These are phyloP conservation scores for Fusarium lateritium DNA, from an alignment of 2,329 filamentous ascomycete species.

Conservation along the genomic window DNA sequence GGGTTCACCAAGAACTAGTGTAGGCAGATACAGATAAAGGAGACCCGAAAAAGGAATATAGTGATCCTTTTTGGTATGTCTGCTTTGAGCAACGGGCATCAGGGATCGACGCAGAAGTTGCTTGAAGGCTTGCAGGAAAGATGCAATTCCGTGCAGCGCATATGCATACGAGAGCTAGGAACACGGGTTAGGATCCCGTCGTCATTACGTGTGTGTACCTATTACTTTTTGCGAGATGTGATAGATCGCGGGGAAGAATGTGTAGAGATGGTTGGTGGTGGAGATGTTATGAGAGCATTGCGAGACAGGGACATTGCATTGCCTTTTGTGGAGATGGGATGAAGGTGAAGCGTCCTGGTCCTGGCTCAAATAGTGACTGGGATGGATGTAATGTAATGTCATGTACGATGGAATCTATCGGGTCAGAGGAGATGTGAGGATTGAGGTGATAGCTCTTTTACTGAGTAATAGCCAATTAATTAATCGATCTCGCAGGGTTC, in stretches of 20 bases:
- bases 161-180: neutral
- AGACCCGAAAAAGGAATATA: slow-evolving; percentile 8
- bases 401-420: neutral
- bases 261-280: slow-evolving; percentile 10
- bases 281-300: neutral
- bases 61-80: neutral
- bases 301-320: slow-evolving; percentile 12
- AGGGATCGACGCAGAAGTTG: neutral
- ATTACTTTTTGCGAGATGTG: slow-evolving; percentile 32
- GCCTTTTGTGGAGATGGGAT: neutral
- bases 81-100: slow-evolving; percentile 14
- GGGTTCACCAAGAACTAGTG: neutral
- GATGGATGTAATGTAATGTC: neutral
- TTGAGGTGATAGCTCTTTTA: slow-evolving; percentile 8
- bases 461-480: neutral
- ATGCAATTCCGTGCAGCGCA: neutral
- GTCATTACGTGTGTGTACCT: neutral
- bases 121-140: neutral
- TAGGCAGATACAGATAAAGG: slow-evolving; percentile 9
- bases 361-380: neutral
- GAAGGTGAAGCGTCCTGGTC: neutral
- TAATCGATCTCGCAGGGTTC: slow-evolving; percentile 3
- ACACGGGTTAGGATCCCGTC: neutral
- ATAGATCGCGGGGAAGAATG: slow-evolving; percentile 38
- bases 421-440: neutral